Evolutionary conservation across 768 basidiomycete genomes (phyloP), one percentile per base, ranked within the genome.

Genomic region (Artomyces pyxidatus): DNA sequence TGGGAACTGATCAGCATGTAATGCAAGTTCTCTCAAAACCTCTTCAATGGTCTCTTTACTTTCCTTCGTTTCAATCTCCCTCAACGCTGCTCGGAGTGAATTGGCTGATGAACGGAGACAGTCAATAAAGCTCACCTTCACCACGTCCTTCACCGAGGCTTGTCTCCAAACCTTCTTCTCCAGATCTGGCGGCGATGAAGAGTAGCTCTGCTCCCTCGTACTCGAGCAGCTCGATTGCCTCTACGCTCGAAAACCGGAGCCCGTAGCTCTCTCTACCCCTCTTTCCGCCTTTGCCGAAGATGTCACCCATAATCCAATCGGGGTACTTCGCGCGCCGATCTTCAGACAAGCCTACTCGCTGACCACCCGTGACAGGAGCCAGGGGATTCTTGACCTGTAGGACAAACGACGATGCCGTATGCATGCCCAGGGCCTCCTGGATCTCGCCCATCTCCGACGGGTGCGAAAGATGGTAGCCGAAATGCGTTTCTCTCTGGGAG

Each of bases 341-440:
- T 17, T 59, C 48, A 11, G 65, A 53, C 22, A 64, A 42, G 9
- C 60, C 63, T 21, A 63, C 55, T 2, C 56, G 58, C 23, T 50
- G 57, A 0, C 67, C 65, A 0, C 60, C 70, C 3, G 66, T 66
- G 2, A 64, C 62, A 0, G 75, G 70, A 10, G 75, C 75, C 0
- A 74, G 64, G 0, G 79, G 79, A 51, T 82, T 81, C 65, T 80
- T 83, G 42, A 82, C 75, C 53, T 83, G 80, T 5, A 83, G 32
- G 14, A 78, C 65, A 53, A 81, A 83, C 0, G 75, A 75, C 0
- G 75, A 76, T 0, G 75, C 73, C 1, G 64, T 63, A 43, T 71
- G 62, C 48, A 85, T 77, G 3, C 78, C 78, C 5, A 85, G 65
- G 6, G 68, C 73, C 17, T 66, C 57, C 50, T 83, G 83, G 0